Percentiles rank a stretch among this genome's conserved stretches.
These are phyloP conservation scores for Aspergillus sp. DNA, from an alignment of 2,329 filamentous ascomycete genomes.

Conservation along the genomic window DNA sequence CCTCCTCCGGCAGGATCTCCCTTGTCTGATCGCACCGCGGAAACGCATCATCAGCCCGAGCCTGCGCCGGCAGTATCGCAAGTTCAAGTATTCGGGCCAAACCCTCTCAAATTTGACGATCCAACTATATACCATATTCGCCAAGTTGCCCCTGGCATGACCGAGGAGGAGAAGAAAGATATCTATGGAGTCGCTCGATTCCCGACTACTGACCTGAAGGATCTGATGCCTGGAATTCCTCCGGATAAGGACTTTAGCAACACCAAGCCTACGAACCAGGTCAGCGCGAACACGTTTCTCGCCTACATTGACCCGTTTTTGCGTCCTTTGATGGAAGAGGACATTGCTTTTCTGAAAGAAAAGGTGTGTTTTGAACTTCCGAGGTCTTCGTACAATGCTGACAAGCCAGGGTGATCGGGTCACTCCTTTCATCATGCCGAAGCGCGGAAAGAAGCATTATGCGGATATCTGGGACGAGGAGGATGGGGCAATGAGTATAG, in stretches of 20 bases:
- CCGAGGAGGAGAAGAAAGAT: constrained; percentile 72
- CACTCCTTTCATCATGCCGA: constrained; percentile 75
- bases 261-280: constrained; percentile 86
- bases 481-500: constrained; percentile 68
- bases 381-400: constrained; percentile 2
- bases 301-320: constrained; percentile 89
- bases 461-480: constrained; percentile 90
- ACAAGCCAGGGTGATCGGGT: constrained; percentile 59
- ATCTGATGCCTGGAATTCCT: constrained; percentile 78
- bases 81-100: constrained; percentile 81
- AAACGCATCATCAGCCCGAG: constrained; percentile 52
- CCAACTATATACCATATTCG: constrained; percentile 92
- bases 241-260: constrained; percentile 94
- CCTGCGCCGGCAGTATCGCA: constrained; percentile 57
- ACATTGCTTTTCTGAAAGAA: constrained; percentile 85
- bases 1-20: constrained; percentile 53
- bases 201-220: constrained; percentile 67
- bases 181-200: constrained; percentile 84
- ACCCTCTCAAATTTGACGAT: constrained; percentile 83
- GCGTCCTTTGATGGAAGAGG: constrained; percentile 80
- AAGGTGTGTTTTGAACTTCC: constrained; percentile 40
- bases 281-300: constrained; percentile 87
- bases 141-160: constrained; percentile 62
- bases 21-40: constrained; percentile 50
- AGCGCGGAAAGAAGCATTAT: constrained; percentile 76